Base-by-base conservation (phyloP, 768 basidiomycete species). In the Chiua virens region DNA sequence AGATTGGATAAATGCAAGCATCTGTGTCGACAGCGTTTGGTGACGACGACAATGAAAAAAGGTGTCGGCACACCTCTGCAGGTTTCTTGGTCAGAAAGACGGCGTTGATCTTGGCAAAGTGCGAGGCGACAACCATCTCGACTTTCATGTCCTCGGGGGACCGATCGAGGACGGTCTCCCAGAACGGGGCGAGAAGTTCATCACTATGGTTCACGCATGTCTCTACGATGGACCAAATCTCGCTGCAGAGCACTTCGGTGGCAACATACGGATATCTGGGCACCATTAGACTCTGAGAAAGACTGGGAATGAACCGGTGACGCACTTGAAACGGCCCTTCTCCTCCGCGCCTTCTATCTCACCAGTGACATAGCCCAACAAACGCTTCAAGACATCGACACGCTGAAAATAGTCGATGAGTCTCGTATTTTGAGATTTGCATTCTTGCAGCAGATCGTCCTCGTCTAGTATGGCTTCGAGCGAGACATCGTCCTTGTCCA, bases 191-290 rank as follows among this genome's bases (percentile, higher is more conserved):
- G 46, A 98, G 78, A 47, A 97, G 77, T 51, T 87, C 82, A 10
- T 83, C 76, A 45, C 80, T 76, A 60, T 87, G 76, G 60, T 78
- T 79, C 61, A 96, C 75, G 60, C 92, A 90, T 1, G 91, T 92
- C 70, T 94, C 92, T 42, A 93, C 85, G 62, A 98, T 91, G 20
- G 88, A 89, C 87, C 93, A 97, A 71, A 96, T 87, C 61, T 96
- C 94, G 69, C 91, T 89, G 72, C 93, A 95, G 30, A 98, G 80
- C 21, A 98, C 92, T 68, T 98, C 96, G 23, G 95, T 93, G 15
- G 92, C 88, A 20, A 94, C 83, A 62, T 91, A 88, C 2, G 95
- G 92, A 69, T 92, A 98, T 70, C 95, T 97, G 44, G 22, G 27
- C 8, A 20, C 17, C 28, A 28, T 56, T 30, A 62, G 48, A 45